phyloP scores from a whole-genome alignment of 2,329 filamentous ascomycete species.

The Arthrobotrys iridis region DNA sequence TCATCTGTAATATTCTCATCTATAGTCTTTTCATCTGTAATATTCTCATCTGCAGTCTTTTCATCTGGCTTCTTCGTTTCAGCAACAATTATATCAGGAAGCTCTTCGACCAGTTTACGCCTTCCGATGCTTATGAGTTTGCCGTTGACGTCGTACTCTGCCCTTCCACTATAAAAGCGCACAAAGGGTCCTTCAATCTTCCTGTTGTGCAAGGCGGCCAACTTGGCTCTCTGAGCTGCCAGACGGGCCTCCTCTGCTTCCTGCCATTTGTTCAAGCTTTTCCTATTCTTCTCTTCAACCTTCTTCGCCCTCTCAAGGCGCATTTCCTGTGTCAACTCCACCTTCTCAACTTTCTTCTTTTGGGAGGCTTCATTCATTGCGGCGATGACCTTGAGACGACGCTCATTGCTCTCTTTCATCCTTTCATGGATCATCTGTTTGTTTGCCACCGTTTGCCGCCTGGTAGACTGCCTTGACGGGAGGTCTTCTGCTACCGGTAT shows the following conservation, averaged over 20 bases:
- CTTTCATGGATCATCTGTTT: conserved; percentile 64
- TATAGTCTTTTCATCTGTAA: background rate
- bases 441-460: conserved; percentile 68
- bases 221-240: conserved; percentile 80
- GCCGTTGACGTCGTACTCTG: conserved; percentile 74
- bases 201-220: conserved; percentile 87
- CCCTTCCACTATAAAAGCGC: conserved; percentile 91
- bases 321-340: conserved; percentile 85
- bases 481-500: conserved; percentile 63
- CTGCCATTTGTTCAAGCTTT: conserved; percentile 93
- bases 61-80: conserved; percentile 35
- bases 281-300: conserved; percentile 86
- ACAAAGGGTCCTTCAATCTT: conserved; percentile 89
- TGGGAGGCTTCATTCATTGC: conserved; percentile 71
- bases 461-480: conserved; percentile 60
- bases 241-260: conserved; percentile 88
- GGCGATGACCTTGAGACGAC: conserved; percentile 58
- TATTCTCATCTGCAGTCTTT: background rate
- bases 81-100: conserved; percentile 36
- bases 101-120: conserved; percentile 58
- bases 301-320: conserved; percentile 81
- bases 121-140: conserved; percentile 77
- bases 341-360: conserved; percentile 75
- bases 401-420: conserved; percentile 72
- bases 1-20: too few species aligned